Conservation (phyloP, 441 rosid genomes). For the Brassica hybrid region DNA sequence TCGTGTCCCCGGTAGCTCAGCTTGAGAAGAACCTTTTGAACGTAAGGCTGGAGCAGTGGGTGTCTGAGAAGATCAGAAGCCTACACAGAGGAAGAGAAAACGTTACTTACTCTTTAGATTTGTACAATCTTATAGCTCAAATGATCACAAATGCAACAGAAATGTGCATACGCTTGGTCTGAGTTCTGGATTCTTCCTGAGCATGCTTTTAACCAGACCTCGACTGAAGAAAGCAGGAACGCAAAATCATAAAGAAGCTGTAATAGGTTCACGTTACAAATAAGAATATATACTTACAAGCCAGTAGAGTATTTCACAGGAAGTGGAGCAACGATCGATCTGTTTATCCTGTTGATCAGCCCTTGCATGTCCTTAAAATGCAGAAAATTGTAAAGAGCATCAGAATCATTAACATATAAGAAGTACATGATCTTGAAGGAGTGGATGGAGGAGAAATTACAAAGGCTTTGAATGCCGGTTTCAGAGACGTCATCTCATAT, state of each 20-base stretch:
- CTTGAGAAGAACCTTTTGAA: slow-evolving; percentile 67
- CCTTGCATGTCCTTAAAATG: slow-evolving; percentile 89
- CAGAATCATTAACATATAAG: slow-evolving; percentile 8
- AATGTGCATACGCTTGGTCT: slow-evolving; percentile 79
- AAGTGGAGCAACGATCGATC: slow-evolving; percentile 95
- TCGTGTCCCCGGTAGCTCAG: slow-evolving; percentile 70
- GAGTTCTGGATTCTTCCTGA: slow-evolving; percentile 95
- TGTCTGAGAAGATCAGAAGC: slow-evolving; percentile 84
- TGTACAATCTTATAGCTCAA: not conserved
- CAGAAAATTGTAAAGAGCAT: slow-evolving; percentile 17
- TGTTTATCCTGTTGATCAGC: slow-evolving; percentile 86
- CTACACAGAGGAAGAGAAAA: slow-evolving; percentile 47
- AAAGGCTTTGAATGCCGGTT: slow-evolving; percentile 95
- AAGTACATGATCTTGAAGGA: slow-evolving; percentile 9
- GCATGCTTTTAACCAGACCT: slow-evolving; percentile 91
- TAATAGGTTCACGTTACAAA: not conserved
- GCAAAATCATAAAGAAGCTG: slow-evolving; percentile 1
- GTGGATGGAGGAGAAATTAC: slow-evolving; percentile 51
- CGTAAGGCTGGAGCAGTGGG: slow-evolving; percentile 75
- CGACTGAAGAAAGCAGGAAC: slow-evolving; percentile 66
- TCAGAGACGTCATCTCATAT: slow-evolving; percentile 89
- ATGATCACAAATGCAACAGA: slow-evolving; percentile 21
- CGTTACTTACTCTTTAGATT: slow-evolving; percentile 2
- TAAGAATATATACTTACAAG: slow-evolving; percentile 58
- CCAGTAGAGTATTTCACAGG: slow-evolving; percentile 81